These are phyloP conservation scores for Dendrocalamus latiflorus DNA, from an alignment of 202 grass and related monocot species.

Conservation along the genomic window DNA sequence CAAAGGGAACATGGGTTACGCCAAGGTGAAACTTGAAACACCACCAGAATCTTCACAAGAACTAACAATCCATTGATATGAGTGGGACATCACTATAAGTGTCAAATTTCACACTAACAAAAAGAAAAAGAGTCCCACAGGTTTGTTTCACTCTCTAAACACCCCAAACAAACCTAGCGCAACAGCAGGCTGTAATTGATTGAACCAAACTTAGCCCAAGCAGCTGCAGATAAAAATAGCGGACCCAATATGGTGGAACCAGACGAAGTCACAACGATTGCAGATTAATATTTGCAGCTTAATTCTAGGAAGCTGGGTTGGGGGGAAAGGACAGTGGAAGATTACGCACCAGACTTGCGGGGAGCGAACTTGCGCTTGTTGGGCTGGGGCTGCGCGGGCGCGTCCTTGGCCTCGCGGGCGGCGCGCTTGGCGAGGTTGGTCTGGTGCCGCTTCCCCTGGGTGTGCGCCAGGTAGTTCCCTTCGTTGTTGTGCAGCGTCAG, in stretches of 20 bases:
- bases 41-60: not conserved
- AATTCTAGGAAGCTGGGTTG: not conserved
- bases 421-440: conserved; percentile 96
- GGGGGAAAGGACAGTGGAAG: not conserved
- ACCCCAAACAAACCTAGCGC: not conserved
- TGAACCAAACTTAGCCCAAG: not conserved
- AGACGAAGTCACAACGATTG: not conserved
- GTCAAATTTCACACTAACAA: not conserved
- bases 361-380: conserved; percentile 83
- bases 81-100: not conserved
- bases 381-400: conserved; percentile 79
- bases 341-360: conserved; percentile 70
- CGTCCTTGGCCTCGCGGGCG: conserved; percentile 88
- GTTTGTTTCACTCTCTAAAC: not conserved
- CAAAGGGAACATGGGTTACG: not conserved
- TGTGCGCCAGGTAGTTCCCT: conserved; percentile 96
- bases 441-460: conserved; percentile 94
- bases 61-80: not conserved
- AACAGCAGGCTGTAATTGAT: not conserved
- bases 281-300: not conserved
- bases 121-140: not conserved
- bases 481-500: conserved; percentile 98
- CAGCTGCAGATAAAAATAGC: not conserved
- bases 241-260: not conserved
- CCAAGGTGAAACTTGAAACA: not conserved